Evolutionary conservation across 2,329 filamentous ascomycete genomes (phyloP).

Genomic region (Diatrype stigma): DNA sequence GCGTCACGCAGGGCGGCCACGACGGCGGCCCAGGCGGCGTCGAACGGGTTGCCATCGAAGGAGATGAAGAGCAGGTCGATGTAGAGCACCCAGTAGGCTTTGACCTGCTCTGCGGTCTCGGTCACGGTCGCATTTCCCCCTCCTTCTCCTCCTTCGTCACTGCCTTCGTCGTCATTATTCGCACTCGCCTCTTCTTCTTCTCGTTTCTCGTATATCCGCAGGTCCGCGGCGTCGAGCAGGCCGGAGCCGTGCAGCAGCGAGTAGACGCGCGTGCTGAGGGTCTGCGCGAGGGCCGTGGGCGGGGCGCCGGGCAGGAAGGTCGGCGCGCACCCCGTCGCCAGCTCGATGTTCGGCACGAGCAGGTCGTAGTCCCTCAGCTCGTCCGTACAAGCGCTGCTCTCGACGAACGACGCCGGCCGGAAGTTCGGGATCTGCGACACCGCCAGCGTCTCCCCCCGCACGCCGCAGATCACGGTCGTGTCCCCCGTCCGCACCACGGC

Average conservation of each 20-base stretch:
- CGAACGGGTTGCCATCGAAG: conserved; percentile 86
- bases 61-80: conserved; percentile 94
- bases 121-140: conserved; percentile 3
- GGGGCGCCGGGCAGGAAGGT: conserved; percentile 80
- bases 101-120: conserved; percentile 43
- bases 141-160: conserved; percentile 16
- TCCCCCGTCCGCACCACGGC: conserved; percentile 84
- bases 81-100: conserved; percentile 92
- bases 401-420: conserved; percentile 40
- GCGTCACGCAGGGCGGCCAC: conserved; percentile 78
- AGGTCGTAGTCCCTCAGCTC: conserved; percentile 64
- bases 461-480: conserved; percentile 90
- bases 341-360: conserved; percentile 88
- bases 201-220: conserved; percentile 62
- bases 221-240: conserved; percentile 61
- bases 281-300: conserved; percentile 76
- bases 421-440: conserved; percentile 70
- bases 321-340: conserved; percentile 86
- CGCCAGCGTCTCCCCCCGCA: conserved; percentile 79
- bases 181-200: conserved; percentile 32
- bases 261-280: conserved; percentile 74
- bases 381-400: conserved; percentile 27
- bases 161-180: conserved; percentile 20
- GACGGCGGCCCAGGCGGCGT: conserved; percentile 82
- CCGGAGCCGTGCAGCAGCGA: conserved; percentile 69